A percentile compares a stretch with the other conserved stretches of the same genome.
Conservation (phyloP, 441 rosid species). For the Viola pubescens region DNA sequence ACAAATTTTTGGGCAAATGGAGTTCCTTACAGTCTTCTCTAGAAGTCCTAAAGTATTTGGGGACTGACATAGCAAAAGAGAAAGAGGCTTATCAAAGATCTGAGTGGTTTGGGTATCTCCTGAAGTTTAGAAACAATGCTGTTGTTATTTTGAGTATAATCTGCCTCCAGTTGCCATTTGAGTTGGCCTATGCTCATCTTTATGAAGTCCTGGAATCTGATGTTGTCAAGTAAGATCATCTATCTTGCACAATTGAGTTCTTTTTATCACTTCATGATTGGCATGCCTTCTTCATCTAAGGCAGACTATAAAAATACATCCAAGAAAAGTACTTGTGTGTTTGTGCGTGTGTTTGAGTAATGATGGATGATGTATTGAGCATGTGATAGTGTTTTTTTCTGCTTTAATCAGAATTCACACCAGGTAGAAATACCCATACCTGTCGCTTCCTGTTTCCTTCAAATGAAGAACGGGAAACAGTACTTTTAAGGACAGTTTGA, state of each 20-base stretch:
- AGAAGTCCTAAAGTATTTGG: conserved; percentile 36
- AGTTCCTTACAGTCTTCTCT: conserved; percentile 41
- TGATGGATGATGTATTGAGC: too few species aligned
- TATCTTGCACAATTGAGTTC: background rate
- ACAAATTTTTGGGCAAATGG: conserved; percentile 45
- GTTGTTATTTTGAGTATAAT: conserved; percentile 59
- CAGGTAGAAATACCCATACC: too few species aligned
- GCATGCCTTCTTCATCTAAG: too few species aligned
- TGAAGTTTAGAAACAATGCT: conserved; percentile 71
- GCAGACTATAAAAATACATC: too few species aligned
- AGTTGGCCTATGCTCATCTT: conserved; percentile 90
- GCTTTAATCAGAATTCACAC: too few species aligned
- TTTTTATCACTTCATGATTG: background rate
- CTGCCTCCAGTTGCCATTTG: conserved; percentile 94
- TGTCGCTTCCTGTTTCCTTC: too few species aligned
- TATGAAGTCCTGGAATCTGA: conserved; percentile 59
- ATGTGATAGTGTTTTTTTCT: too few species aligned
- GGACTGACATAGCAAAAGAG: conserved; percentile 43
- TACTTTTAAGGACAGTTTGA: too few species aligned
- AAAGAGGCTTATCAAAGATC: conserved; percentile 76
- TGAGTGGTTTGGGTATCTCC: conserved; percentile 75
- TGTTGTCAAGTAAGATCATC: conserved; percentile 47
- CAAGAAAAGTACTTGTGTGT: too few species aligned
- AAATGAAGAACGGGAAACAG: too few species aligned
- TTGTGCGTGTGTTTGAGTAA: too few species aligned